These are phyloP conservation scores for Diplotaxis tenuifolia DNA, from an alignment of 345 rosid genomes.

Conservation along the genomic window DNA sequence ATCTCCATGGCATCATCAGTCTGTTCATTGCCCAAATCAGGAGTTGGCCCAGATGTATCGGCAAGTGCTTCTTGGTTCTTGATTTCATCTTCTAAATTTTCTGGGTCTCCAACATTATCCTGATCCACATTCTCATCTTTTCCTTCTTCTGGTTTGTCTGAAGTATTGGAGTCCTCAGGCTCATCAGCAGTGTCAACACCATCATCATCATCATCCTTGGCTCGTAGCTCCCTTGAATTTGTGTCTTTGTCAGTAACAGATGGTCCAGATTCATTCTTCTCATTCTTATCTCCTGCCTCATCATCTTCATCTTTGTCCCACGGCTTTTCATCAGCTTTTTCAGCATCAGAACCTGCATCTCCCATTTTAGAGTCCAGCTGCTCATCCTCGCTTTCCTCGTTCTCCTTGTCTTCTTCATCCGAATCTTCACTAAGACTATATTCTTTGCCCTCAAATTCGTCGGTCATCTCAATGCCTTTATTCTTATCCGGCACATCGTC, in stretches of 20 bases:
- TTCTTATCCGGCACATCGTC: slow-evolving; percentile 55
- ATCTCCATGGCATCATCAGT: slow-evolving; percentile 50
- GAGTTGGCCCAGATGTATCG: slow-evolving; percentile 60
- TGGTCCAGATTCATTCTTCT: slow-evolving; percentile 79
- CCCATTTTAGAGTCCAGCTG: slow-evolving; percentile 77
- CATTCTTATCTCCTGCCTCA: slow-evolving; percentile 45
- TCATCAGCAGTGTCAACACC: slow-evolving; percentile 40
- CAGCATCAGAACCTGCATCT: slow-evolving; percentile 67
- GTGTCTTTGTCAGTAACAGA: slow-evolving; percentile 56
- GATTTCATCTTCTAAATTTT: slow-evolving; percentile 51
- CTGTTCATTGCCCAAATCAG: slow-evolving; percentile 49
- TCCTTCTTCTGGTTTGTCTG: slow-evolving; percentile 46
- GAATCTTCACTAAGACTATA: slow-evolving; percentile 76
- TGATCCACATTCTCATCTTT: slow-evolving; percentile 44
- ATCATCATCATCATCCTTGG: slow-evolving; percentile 57
- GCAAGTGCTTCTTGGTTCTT: slow-evolving; percentile 62
- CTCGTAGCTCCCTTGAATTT: slow-evolving; percentile 70
- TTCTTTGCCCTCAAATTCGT: slow-evolving; percentile 70
- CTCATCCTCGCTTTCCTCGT: slow-evolving; percentile 51
- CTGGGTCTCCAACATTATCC: slow-evolving; percentile 50
- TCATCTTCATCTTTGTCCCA: slow-evolving; percentile 68
- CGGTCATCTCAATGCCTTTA: slow-evolving; percentile 90
- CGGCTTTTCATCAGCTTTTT: slow-evolving; percentile 72
- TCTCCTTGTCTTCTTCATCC: slow-evolving; percentile 59
- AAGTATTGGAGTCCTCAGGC: slow-evolving; percentile 40